Percentiles rank a stretch among this genome's conserved stretches.
Conservation (phyloP, 1,284 basidiomycete species). For the Rhizoctonia solani region DNA sequence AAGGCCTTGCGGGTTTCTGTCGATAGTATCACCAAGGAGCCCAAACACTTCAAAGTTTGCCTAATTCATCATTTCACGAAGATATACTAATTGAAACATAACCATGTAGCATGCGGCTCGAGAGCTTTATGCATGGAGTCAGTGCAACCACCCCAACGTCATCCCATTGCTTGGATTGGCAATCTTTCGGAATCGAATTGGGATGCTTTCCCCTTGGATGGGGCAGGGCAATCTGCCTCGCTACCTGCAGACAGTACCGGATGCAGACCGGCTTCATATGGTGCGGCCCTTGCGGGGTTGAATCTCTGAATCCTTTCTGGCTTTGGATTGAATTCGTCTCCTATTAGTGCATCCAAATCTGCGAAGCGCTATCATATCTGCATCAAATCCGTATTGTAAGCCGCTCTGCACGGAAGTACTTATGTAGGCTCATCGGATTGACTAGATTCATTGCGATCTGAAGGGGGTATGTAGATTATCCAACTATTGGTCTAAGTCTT, state of each 20-base stretch:
- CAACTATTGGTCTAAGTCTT: not conserved
- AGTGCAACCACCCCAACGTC: conserved; percentile 1
- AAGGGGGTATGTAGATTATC: not conserved
- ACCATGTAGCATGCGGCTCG: not conserved
- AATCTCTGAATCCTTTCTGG: too few relatives aligned
- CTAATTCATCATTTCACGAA: too few relatives aligned
- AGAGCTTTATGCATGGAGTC: not conserved
- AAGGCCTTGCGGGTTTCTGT: too few relatives aligned
- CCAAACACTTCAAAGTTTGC: too few relatives aligned
- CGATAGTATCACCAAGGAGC: too few relatives aligned
- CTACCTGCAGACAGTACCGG: too few relatives aligned
- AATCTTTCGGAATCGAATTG: not conserved
- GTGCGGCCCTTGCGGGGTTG: too few relatives aligned
- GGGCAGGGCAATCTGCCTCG: not conserved
- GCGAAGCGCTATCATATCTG: not conserved
- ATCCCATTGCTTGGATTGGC: not conserved
- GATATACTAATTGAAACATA: not conserved
- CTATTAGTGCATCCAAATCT: not conserved
- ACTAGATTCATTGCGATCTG: conserved; percentile 12
- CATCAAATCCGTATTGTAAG: conserved; percentile 18
- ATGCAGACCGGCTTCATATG: too few relatives aligned
- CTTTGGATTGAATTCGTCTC: not conserved
- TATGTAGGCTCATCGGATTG: not conserved
- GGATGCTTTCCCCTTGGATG: conserved; percentile 22
- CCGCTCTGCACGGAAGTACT: too few relatives aligned